Conservation (phyloP, 306 rosid genomes). For the Dryas octopetala region DNA sequence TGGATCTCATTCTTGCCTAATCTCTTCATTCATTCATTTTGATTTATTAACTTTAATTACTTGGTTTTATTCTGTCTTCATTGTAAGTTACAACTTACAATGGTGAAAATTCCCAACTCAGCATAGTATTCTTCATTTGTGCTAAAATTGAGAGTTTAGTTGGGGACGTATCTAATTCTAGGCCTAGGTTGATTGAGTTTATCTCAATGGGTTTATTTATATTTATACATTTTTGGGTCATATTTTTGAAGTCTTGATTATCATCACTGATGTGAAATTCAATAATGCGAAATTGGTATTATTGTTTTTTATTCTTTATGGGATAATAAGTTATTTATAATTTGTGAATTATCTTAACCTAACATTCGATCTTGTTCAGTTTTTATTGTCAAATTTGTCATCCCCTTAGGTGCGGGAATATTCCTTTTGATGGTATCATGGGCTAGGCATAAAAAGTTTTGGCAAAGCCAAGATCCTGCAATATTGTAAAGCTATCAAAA, state of each 20-base stretch:
- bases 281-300: too few relatives aligned
- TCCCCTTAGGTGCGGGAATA: too few relatives aligned
- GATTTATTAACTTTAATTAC: too few relatives aligned
- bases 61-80: background rate
- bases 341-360: background rate
- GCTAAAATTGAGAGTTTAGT: too few relatives aligned
- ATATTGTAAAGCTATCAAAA: background rate
- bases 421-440: too few relatives aligned
- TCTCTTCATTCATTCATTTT: background rate
- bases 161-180: background rate
- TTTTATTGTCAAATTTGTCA: background rate
- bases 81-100: background rate
- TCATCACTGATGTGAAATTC: too few relatives aligned
- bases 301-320: background rate
- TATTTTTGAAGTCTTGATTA: too few relatives aligned
- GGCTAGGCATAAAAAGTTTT: too few relatives aligned
- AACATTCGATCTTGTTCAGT: background rate
- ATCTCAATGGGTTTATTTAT: too few relatives aligned
- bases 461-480: too few relatives aligned
- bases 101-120: background rate
- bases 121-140: background rate
- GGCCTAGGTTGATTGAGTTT: too few relatives aligned
- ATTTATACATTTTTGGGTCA: too few relatives aligned
- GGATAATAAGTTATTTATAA: background rate
- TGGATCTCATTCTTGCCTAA: background rate